Percentiles rank a stretch among this genome's conserved stretches.
Evolutionary conservation across 2,329 filamentous ascomycete genomes (phyloP).

Genomic region (Epicoccum sorghinum): DNA sequence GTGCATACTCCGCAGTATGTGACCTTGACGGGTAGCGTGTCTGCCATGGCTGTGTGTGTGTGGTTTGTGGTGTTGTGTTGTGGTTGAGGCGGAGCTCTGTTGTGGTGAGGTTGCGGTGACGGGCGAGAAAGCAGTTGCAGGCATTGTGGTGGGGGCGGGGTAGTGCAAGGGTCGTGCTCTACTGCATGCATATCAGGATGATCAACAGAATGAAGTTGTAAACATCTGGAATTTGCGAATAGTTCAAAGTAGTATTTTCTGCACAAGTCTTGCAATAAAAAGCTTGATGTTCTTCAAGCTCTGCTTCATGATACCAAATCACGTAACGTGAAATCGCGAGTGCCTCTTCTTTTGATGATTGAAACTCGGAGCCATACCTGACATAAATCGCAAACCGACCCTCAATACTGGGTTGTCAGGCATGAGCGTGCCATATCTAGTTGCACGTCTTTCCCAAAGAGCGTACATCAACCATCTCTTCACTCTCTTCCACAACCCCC

Average conservation of each 20-base stretch:
- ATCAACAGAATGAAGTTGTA: no score
- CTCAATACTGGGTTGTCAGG: no score
- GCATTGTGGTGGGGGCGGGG: conserved; percentile 16
- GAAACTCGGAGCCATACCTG: no score
- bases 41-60: conserved; percentile 37
- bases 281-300: no score
- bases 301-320: no score
- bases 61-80: neutral
- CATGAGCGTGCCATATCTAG: no score
- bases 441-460: neutral
- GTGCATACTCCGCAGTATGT: conserved; percentile 71
- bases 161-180: conserved; percentile 11
- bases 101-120: conserved; percentile 14
- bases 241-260: neutral
- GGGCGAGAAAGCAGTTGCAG: conserved; percentile 17
- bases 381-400: no score
- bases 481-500: neutral
- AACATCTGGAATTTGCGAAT: no score
- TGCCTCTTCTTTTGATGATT: no score
- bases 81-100: conserved; percentile 1
- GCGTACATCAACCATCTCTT: no score
- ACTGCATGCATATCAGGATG: neutral
- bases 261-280: no score
- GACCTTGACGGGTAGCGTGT: conserved; percentile 57
- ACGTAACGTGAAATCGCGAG: no score